These are phyloP conservation scores for Pichia sp. DNA, from an alignment of 1,139 yeast genomes.

Conservation along the genomic window DNA sequence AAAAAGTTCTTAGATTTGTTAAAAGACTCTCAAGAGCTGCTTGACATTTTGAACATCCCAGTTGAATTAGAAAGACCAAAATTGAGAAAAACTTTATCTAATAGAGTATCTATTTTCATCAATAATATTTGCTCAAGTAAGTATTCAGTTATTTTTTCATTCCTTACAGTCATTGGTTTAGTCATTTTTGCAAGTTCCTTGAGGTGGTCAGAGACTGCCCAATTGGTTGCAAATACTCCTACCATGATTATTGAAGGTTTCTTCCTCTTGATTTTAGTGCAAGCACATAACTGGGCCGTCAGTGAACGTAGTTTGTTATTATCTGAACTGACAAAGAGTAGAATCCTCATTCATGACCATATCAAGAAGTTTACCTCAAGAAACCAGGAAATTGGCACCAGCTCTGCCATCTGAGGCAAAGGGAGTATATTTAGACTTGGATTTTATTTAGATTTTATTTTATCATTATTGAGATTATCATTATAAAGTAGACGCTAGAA, in stretches of 20 bases:
- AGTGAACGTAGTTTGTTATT: conserved; percentile 11
- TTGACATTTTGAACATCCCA: conserved; percentile 52
- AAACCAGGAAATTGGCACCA: too few relatives aligned
- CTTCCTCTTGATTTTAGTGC: conserved; percentile 29
- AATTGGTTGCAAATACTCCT: conserved; percentile 31
- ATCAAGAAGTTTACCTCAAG: too few relatives aligned
- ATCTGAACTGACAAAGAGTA: conserved; percentile 11
- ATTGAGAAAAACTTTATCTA: conserved; percentile 16
- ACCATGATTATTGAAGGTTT: conserved; percentile 35
- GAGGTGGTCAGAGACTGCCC: conserved; percentile 32
- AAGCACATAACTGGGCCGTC: conserved; percentile 28
- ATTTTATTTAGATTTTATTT: too few relatives aligned
- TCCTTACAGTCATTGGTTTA: conserved; percentile 23
- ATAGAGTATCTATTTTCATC: conserved; percentile 21
- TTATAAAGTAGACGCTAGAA: too few relatives aligned
- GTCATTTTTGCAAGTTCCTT: conserved; percentile 27
- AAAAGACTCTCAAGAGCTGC: conserved; percentile 61
- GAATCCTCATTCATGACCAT: conserved; percentile 10
- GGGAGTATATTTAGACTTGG: too few relatives aligned
- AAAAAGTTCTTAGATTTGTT: conserved; percentile 34
- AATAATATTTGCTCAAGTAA: conserved; percentile 17
- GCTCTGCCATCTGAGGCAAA: too few relatives aligned
- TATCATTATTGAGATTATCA: too few relatives aligned
- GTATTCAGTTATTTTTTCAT: conserved; percentile 26
- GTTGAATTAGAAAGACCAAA: conserved; percentile 11